A percentile compares a stretch with the other conserved stretches of the same genome.
phyloP scores from a whole-genome alignment of 164 flowering plant genomes.

The Piper betle region DNA sequence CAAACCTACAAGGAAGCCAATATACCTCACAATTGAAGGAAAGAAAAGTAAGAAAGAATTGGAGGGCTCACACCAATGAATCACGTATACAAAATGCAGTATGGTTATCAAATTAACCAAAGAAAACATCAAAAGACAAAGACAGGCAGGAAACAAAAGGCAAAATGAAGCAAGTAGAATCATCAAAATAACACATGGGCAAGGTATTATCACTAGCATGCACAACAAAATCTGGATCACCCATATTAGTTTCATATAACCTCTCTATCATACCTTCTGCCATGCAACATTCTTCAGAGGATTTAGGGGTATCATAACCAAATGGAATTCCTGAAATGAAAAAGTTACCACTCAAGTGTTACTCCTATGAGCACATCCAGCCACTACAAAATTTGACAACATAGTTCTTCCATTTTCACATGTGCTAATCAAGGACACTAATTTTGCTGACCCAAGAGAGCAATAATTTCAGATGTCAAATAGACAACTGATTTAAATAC shows the following conservation, averaged over 20 bases:
- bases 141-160: neutral
- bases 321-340: constrained; percentile 68
- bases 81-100: neutral
- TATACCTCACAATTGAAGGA: neutral
- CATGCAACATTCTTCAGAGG: constrained; percentile 50
- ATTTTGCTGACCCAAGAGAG: neutral
- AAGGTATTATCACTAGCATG: neutral
- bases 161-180: neutral
- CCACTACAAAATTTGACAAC: neutral
- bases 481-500: neutral
- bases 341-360: constrained; percentile 26
- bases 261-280: constrained; percentile 59
- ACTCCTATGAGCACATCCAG: neutral
- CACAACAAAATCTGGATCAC: neutral
- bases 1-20: constrained; percentile 31
- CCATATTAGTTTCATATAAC: neutral
- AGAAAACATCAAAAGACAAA: neutral
- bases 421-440: neutral
- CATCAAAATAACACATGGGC: neutral
- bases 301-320: constrained; percentile 41
- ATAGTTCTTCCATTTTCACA: neutral
- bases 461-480: neutral
- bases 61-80: too few relatives aligned
- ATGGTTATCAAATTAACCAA: neutral
- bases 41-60: neutral